Conservation (phyloP, 2,329 filamentous ascomycete species). For the Celoporthe dispersa region DNA sequence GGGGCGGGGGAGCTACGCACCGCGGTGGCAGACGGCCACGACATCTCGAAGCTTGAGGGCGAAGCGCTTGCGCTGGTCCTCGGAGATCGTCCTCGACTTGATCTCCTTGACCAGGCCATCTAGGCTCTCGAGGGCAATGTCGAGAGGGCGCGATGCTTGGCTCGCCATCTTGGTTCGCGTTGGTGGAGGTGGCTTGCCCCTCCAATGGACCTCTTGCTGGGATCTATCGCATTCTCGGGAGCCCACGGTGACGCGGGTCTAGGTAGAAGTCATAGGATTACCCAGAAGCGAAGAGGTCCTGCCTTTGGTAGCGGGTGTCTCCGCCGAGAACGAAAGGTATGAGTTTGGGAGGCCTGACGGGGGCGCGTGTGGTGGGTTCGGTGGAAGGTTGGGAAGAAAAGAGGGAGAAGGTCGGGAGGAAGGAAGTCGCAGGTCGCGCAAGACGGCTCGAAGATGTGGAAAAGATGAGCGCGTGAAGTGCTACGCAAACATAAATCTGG, state of each 20-base stretch:
- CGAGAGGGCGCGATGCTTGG: constrained; percentile 49
- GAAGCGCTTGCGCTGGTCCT: constrained; percentile 59
- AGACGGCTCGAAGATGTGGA: background rate
- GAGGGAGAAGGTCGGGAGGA: background rate
- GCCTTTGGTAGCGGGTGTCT: background rate
- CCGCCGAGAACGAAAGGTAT: background rate
- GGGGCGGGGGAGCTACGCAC: constrained; percentile 40
- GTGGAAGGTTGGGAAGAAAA: background rate
- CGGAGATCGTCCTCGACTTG: constrained; percentile 51
- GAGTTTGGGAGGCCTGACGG: background rate
- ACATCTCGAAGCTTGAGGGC: constrained; percentile 60
- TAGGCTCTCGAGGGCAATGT: constrained; percentile 59
- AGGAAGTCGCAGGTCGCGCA: background rate
- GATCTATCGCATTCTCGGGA: constrained; percentile 28
- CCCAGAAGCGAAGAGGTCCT: background rate
- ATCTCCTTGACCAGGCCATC: constrained; percentile 60
- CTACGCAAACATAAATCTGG: background rate
- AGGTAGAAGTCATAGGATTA: background rate
- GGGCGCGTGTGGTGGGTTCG: background rate
- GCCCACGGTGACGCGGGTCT: constrained; percentile 1
- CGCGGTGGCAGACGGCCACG: constrained; percentile 59
- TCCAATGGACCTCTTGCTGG: constrained; percentile 21
- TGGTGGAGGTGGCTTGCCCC: constrained; percentile 27
- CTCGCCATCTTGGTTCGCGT: constrained; percentile 36
- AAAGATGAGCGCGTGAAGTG: background rate